A percentile compares a stretch with the other conserved stretches of the same genome.
Evolutionary conservation across 306 rosid genomes (phyloP).

Genomic region (Acacia crassicarpa): DNA sequence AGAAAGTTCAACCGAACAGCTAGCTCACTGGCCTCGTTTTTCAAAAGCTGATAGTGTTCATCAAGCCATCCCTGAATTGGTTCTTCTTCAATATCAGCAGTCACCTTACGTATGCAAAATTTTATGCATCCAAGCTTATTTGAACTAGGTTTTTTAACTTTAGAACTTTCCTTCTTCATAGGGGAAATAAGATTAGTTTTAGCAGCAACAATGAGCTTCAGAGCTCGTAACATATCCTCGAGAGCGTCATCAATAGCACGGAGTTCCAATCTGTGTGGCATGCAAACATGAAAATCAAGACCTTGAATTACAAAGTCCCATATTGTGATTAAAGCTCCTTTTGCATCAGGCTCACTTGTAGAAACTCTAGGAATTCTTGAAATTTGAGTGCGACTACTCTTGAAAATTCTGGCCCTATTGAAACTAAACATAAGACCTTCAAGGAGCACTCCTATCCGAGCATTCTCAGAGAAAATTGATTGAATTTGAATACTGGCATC

Average conservation of each 20-base stretch:
- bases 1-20: conserved; percentile 83
- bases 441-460: conserved; percentile 87
- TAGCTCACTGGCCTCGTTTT: conserved; percentile 77
- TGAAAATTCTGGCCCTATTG: conserved; percentile 68
- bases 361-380: conserved; percentile 82
- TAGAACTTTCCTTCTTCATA: conserved; percentile 68
- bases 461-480: conserved; percentile 98
- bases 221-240: conserved; percentile 90
- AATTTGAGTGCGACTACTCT: conserved; percentile 91
- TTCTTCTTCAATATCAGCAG: conserved; percentile 89
- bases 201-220: conserved; percentile 79
- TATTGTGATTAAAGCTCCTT: conserved; percentile 43
- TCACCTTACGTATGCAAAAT: conserved; percentile 70
- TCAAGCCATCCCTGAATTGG: conserved; percentile 99
- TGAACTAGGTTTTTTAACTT: conserved; percentile 67
- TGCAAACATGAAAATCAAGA: conserved; percentile 71
- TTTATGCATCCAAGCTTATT: conserved; percentile 73
- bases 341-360: conserved; percentile 51
- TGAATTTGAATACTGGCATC: conserved; percentile 76
- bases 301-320: conserved; percentile 99
- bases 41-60: conserved; percentile 86
- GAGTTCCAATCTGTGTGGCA: conserved; percentile 83
- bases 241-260: conserved; percentile 95
- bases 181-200: conserved; percentile 82
- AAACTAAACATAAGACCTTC: conserved; percentile 77